Evolutionary conservation across 129 eudicot species (phyloP).

Genomic region (Centrapalus pauciflorus): DNA sequence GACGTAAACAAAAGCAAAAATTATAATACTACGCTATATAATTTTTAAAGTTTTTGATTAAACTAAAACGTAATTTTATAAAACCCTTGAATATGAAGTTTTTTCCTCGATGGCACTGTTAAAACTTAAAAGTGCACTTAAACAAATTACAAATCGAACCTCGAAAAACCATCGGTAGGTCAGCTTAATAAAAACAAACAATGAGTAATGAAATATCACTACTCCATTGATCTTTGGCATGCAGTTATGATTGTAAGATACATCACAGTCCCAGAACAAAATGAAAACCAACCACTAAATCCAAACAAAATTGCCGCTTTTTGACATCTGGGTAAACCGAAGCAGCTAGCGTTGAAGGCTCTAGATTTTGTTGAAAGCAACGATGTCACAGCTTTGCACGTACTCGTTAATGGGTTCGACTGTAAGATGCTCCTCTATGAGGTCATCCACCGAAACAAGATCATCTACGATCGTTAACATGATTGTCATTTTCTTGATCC

Average conservation of each 20-base stretch:
- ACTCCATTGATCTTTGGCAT: too few species aligned
- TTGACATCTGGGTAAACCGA: not conserved
- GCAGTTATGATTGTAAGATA: not conserved
- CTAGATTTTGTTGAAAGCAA: constrained; percentile 95
- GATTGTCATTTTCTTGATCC: constrained; percentile 87
- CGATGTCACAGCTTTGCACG: constrained; percentile 96
- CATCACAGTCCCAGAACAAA: not conserved
- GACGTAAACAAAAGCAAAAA: too few species aligned
- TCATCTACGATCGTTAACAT: constrained; percentile 95
- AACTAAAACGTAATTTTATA: too few species aligned
- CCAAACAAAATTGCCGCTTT: constrained; percentile 23
- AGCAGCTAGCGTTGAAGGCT: constrained; percentile 6
- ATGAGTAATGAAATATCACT: too few species aligned
- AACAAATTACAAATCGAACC: too few species aligned
- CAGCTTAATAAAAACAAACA: too few species aligned
- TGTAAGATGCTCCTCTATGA: constrained; percentile 83
- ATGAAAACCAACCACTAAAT: constrained; percentile 1
- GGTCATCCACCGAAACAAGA: constrained; percentile 80
- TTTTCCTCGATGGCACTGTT: too few species aligned
- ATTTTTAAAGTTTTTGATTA: too few species aligned
- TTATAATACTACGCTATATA: too few species aligned
- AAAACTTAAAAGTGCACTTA: too few species aligned
- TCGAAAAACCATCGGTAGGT: too few species aligned
- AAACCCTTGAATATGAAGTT: too few species aligned
- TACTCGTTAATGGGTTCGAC: constrained; percentile 80